Conservation (phyloP, 805 yeast species). For the Suhomyces canberraensis region DNA sequence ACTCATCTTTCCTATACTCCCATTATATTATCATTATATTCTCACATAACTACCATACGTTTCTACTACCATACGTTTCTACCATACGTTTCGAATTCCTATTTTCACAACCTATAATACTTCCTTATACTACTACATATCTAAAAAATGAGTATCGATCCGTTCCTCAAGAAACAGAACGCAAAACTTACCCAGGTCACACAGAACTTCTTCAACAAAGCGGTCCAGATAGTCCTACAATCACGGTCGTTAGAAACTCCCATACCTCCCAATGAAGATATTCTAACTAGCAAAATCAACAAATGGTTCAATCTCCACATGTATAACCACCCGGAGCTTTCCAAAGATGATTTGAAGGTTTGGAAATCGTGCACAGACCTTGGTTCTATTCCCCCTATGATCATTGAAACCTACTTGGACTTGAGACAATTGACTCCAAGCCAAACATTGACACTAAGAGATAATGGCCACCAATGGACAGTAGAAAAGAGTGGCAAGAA, state of each 20-base stretch:
- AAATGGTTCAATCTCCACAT: conserved; percentile 65
- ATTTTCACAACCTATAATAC: no score
- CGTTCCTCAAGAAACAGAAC: conserved; percentile 18
- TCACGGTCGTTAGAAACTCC: conserved; percentile 29
- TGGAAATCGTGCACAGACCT: conserved; percentile 55
- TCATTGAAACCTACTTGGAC: conserved; percentile 80
- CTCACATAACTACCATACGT: no score
- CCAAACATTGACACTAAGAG: conserved; percentile 58
- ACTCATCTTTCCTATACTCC: no score
- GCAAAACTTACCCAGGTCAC: conserved; percentile 43
- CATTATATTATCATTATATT: no score
- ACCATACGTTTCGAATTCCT: no score
- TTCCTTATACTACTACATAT: neutral
- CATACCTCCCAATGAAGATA: conserved; percentile 8
- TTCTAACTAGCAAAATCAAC: conserved; percentile 35
- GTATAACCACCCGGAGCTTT: conserved; percentile 26
- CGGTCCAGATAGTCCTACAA: conserved; percentile 55
- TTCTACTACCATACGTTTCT: no score
- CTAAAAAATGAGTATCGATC: conserved; percentile 8
- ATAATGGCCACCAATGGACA: conserved; percentile 52
- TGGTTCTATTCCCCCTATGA: conserved; percentile 67
- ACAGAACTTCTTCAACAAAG: conserved; percentile 62
- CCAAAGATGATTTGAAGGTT: conserved; percentile 54
- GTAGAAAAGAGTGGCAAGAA: conserved; percentile 60
- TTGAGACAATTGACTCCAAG: conserved; percentile 53